Base-by-base conservation (phyloP, 192 early-diverging fungal genomes). In the Backusella parvicylindrica region DNA sequence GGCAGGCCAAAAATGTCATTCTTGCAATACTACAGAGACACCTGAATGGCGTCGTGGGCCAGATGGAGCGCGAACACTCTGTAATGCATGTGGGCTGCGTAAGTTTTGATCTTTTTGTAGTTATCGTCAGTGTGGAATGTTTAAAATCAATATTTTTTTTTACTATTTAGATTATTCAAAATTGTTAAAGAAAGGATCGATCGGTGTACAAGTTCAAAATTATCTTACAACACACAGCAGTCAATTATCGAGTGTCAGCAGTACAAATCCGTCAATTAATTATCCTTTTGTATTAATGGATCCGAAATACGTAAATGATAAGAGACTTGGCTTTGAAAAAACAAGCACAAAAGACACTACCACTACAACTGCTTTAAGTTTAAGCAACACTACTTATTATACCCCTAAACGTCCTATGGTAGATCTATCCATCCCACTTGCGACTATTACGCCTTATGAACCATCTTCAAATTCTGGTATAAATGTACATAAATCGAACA, bases 21-120 rank as follows among this genome's bases (percentile, higher is more conserved):
- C 91, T 15, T 98, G 97, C 74, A 87, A 92, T 66, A 93, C 91
- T 65, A 93, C 91, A 3, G 93, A 95, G 72, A 97, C 95, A 1
- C 95, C 95, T 36, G 95, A 97, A 77, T 98, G 96, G 96, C 86
- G 96, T 18, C 91, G 96, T 23, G 95, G 96, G 2, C 95, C 95
- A 18, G 91, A 93, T 49, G 95, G 95, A 23, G 91, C 92, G 8
- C 85, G 96, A 35, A 97, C 95, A 8, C 88, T 98, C 23, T 98
- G 96, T 83, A 98, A 98, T 83, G 96, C 95, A 0, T 96, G 96
- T 81, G 96, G 96, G 16, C 87, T 94, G 53, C 92, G 91, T 92
- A 86, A 88, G 91, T 90, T n/a, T 38, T 7, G 12, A 38, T 13
- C n/a, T n/a, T n/a, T n/a, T n/a, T n/a, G n/a, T n/a, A n/a, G n/a